Evolutionary conservation across 495 filamentous ascomycete species (phyloP).

Genomic region (Amorphotheca resinae): DNA sequence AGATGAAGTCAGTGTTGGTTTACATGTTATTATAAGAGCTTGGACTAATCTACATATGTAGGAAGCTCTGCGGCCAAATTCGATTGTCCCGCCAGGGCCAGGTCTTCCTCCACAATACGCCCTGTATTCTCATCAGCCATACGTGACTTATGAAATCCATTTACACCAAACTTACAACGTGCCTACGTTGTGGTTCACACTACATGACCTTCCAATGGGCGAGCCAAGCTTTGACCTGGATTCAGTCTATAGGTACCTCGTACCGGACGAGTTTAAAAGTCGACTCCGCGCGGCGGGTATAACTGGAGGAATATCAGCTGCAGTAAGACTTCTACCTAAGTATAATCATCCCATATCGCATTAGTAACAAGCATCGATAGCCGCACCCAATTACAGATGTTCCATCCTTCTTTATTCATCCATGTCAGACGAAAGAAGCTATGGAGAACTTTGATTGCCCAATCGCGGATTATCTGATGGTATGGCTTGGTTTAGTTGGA

Average conservation of each 20-base stretch:
- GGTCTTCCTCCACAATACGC: constrained; percentile 9
- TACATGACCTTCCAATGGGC: constrained; percentile 32
- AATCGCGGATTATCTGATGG: constrained; percentile 56
- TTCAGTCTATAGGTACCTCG: constrained; percentile 46
- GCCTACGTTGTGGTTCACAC: constrained; percentile 46
- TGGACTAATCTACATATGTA: background rate
- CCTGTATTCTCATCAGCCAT: constrained; percentile 19
- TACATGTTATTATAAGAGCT: background rate
- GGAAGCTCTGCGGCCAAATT: constrained; percentile 12
- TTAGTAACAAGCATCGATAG: constrained; percentile 28
- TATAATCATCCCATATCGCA: constrained; percentile 1
- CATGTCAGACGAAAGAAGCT: constrained; percentile 72
- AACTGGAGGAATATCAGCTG: constrained; percentile 65
- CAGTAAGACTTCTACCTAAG: constrained; percentile 39
- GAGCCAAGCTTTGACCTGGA: constrained; percentile 41
- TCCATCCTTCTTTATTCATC: constrained; percentile 73
- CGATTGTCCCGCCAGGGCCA: background rate
- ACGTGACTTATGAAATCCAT: constrained; percentile 51
- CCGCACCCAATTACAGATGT: constrained; percentile 66
- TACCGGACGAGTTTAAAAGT: constrained; percentile 48
- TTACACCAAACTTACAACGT: constrained; percentile 43
- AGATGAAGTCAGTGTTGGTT: constrained; percentile 25
- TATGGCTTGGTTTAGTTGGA: constrained; percentile 72
- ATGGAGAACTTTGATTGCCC: constrained; percentile 45
- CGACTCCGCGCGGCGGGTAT: constrained; percentile 45